These are phyloP conservation scores for Sclerotinia sclerotiorum DNA, from an alignment of 2,329 filamentous ascomycete genomes.

Conservation along the genomic window DNA sequence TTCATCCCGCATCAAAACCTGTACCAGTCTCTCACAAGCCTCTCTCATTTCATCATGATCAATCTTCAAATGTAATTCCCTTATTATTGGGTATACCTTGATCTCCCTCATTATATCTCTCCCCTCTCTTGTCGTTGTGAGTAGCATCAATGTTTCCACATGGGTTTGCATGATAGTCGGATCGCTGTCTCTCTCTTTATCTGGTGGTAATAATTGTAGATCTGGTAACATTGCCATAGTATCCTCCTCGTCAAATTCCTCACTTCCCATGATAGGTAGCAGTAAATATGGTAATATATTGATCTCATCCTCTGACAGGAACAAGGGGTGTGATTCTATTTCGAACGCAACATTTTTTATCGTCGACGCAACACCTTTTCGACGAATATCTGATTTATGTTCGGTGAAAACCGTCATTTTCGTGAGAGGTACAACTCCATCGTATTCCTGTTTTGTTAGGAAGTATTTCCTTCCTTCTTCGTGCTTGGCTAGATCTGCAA, in stretches of 20 bases:
- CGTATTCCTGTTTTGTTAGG: constrained; percentile 70
- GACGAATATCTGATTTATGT: constrained; percentile 76
- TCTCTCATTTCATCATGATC: constrained; percentile 79
- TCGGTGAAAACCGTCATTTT: constrained; percentile 96
- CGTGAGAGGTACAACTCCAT: constrained; percentile 80
- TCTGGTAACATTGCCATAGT: constrained; percentile 84
- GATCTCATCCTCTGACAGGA: constrained; percentile 70
- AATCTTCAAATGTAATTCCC: constrained; percentile 79
- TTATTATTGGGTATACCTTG: constrained; percentile 84
- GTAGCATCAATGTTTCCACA: constrained; percentile 79
- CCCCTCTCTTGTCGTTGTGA: constrained; percentile 75
- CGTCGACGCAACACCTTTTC: constrained; percentile 91
- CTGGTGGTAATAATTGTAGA: constrained; percentile 81
- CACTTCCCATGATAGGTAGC: constrained; percentile 81
- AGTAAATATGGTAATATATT: constrained; percentile 87
- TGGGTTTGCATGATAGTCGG: constrained; percentile 77
- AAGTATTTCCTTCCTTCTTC: constrained; percentile 74
- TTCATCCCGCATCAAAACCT: constrained; percentile 50
- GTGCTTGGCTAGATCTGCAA: constrained; percentile 88
- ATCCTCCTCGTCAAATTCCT: constrained; percentile 87
- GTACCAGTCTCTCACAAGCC: constrained; percentile 84
- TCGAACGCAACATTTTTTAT: constrained; percentile 95
- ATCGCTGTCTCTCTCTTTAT: constrained; percentile 83
- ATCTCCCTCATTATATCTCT: constrained; percentile 72
- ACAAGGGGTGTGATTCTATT: constrained; percentile 65